phyloP scores from a whole-genome alignment of 345 rosid species.

The Rhodomyrtus tomentosa region DNA sequence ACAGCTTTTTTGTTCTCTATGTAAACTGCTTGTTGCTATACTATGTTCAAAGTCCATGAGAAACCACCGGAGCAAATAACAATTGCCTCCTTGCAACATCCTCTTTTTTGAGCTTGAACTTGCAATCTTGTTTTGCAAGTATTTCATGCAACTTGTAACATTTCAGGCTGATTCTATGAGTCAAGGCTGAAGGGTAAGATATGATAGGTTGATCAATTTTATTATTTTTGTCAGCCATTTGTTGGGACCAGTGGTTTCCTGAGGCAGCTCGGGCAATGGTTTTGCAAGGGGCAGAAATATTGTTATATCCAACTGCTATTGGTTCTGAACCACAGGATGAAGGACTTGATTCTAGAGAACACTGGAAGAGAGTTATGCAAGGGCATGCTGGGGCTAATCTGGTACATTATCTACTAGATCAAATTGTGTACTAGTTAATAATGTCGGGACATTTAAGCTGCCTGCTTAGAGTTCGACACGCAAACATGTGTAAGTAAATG shows the following conservation, averaged over 20 bases:
- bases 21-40: background rate
- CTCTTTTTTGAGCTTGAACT: background rate
- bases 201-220: background rate
- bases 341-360: conserved; percentile 85
- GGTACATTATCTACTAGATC: conserved; percentile 21
- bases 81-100: background rate
- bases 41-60: background rate
- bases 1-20: background rate
- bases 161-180: background rate
- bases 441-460: background rate
- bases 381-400: conserved; percentile 97
- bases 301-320: conserved; percentile 87
- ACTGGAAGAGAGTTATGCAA: conserved; percentile 94
- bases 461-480: background rate
- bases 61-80: background rate
- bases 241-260: conserved; percentile 98
- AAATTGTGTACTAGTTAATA: background rate
- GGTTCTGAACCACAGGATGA: conserved; percentile 96
- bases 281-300: conserved; percentile 81
- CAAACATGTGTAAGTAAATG: background rate
- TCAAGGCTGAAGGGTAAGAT: background rate
- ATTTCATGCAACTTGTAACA: background rate
- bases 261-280: conserved; percentile 94
- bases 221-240: conserved; percentile 45
- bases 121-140: background rate